Evolutionary conservation across 139 green algal genomes (phyloP), one percentile per base, ranked within the genome.

Genomic region (Volvox reticuliferus): DNA sequence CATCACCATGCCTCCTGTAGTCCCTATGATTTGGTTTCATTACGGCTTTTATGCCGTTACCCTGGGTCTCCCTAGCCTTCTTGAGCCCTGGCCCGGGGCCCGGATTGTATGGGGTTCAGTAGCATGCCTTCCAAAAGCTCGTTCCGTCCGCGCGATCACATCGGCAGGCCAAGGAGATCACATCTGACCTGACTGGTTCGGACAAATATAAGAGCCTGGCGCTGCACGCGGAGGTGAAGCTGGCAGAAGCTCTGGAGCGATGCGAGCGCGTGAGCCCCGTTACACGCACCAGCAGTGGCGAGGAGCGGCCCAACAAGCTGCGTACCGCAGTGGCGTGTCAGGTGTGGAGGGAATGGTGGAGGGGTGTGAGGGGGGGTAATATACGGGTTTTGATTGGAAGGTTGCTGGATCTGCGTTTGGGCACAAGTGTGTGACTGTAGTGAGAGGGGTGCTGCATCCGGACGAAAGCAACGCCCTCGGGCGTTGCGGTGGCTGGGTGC

Each of bases 301-400:
- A 95, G 50, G 88, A 90, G 77, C 62, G 87, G 79, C 95, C 95
- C 44, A 95, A 95, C 93, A 95, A 91, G 78, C 91, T 96, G 26
- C 79, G 88, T 1, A 96, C 93, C 22, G 94, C 95, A 24, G 95
- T 96, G 16, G 95, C 94, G 83, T 96, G 94, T 82, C 94, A 96
- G 93, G 94, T 95, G 62, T 19, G 91, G 65, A 9, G 21, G 12
- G 65, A 9, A 12, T 28, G 65, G 6, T 26, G 65, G 65, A 12
- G 21, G 65, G 65, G 21, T 5, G 65, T 26, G 65, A 73, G 24
- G 9, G 65, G 65, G 44, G 44, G 9, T 9, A 5, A 55, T 55
- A 9, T 14, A 55, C 44, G 44, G 44, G 44, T 55, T 55, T 9
- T 9, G 9, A 55, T 55, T 9, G 44, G 44, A 55, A 55, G 44